These are phyloP conservation scores for Colletotrichum tropicicola DNA, from an alignment of 2,329 filamentous ascomycete genomes.

Conservation along the genomic window DNA sequence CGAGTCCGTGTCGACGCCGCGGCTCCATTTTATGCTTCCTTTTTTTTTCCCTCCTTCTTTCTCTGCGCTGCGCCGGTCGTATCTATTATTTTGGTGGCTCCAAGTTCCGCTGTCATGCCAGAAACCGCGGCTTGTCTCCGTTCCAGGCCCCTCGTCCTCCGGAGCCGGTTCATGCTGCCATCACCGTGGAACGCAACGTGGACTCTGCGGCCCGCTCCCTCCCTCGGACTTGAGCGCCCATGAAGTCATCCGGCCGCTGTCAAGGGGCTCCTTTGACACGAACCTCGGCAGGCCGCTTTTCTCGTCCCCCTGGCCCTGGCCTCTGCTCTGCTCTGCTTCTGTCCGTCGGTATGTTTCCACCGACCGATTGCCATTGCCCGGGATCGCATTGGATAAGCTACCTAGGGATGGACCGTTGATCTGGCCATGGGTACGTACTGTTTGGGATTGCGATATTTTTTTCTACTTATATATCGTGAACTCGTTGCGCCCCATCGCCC, in stretches of 20 bases:
- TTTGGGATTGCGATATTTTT: neutral
- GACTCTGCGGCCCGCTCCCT: neutral
- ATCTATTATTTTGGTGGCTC: too few species aligned
- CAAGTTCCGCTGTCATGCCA: slow-evolving; percentile 11
- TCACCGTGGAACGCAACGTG: neutral
- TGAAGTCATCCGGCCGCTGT: slow-evolving; percentile 18
- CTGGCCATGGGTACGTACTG: slow-evolving; percentile 14
- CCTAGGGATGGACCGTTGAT: neutral
- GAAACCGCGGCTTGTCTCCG: slow-evolving; percentile 20
- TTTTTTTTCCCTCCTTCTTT: neutral
- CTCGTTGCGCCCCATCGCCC: neutral
- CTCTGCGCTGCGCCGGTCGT: too few species aligned
- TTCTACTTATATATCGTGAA: slow-evolving; percentile 26
- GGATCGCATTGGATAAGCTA: slow-evolving; percentile 14
- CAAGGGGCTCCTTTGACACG: slow-evolving; percentile 2
- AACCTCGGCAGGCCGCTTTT: slow-evolving; percentile 30
- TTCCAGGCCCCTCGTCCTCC: neutral
- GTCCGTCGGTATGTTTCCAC: slow-evolving; percentile 13
- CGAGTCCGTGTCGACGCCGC: neutral
- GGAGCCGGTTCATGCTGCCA: slow-evolving; percentile 10
- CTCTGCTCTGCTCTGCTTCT: neutral
- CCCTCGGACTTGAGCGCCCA: slow-evolving; percentile 22
- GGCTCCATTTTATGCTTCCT: slow-evolving; percentile 7
- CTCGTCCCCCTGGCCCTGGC: neutral
- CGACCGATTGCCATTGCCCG: slow-evolving; percentile 4